These are phyloP conservation scores for Volvariella volvacea DNA, from an alignment of 1,284 basidiomycete genomes.

Conservation along the genomic window DNA sequence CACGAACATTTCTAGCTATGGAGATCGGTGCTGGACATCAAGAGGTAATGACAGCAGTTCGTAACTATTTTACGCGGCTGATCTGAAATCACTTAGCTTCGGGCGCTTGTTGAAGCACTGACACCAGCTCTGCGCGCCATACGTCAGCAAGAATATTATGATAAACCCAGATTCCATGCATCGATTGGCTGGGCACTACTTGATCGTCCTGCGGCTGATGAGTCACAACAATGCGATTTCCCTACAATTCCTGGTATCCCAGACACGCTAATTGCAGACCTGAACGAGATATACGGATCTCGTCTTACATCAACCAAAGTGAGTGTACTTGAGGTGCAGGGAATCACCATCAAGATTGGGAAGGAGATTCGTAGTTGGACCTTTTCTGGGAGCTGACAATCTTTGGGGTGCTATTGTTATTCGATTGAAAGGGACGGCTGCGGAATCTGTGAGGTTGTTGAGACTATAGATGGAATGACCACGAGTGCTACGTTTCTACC, in stretches of 20 bases:
- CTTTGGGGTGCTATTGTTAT: too few species aligned
- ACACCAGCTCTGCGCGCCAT: conserved; percentile 46
- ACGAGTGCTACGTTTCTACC: conserved; percentile 58
- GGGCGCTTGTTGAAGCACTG: conserved; percentile 42
- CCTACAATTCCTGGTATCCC: conserved; percentile 49
- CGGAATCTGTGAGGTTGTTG: neutral
- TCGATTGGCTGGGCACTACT: conserved; percentile 78
- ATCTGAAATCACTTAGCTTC: conserved; percentile 48
- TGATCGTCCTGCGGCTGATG: conserved; percentile 12
- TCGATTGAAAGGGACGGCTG: too few species aligned
- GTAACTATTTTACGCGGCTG: conserved; percentile 9
- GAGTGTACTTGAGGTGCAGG: conserved; percentile 44
- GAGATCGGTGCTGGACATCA: conserved; percentile 74
- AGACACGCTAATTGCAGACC: conserved; percentile 31
- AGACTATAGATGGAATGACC: conserved; percentile 20
- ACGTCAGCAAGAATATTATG: conserved; percentile 69
- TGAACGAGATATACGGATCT: conserved; percentile 41
- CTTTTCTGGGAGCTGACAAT: conserved; percentile 20
- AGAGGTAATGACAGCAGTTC: too few species aligned
- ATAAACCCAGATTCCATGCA: conserved; percentile 68
- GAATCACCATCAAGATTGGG: conserved; percentile 58
- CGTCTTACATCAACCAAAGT: conserved; percentile 34
- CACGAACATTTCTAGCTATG: conserved; percentile 65
- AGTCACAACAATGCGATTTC: conserved; percentile 19
- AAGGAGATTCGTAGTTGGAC: conserved; percentile 50